Conservation (phyloP, 2,329 filamentous ascomycete genomes). For the Aspergillus sp. region DNA sequence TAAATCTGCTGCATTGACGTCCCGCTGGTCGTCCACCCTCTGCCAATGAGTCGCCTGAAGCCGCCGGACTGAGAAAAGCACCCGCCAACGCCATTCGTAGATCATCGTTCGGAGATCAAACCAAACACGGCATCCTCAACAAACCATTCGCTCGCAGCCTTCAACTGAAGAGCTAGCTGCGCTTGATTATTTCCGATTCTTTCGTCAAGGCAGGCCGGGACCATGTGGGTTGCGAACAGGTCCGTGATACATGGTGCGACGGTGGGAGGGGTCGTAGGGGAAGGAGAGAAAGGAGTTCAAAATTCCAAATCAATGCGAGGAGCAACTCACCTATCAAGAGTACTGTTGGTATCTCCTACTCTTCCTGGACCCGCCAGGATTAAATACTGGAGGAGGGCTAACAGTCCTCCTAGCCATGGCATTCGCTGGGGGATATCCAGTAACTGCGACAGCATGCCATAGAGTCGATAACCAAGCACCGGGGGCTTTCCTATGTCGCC, state of each 20-base stretch:
- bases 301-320: constrained; percentile 13
- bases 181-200: constrained; percentile 11
- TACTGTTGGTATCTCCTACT: constrained; percentile 71
- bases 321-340: constrained; percentile 82
- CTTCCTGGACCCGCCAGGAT: constrained; percentile 71
- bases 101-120: constrained; percentile 35
- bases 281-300: constrained; percentile 5
- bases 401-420: constrained; percentile 80
- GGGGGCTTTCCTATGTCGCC: constrained; percentile 50
- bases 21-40: constrained; percentile 18
- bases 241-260: neutral
- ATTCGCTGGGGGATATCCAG: constrained; percentile 75
- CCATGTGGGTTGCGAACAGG: constrained; percentile 5
- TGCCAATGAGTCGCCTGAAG: constrained; percentile 23
- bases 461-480: constrained; percentile 74
- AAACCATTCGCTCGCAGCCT: constrained; percentile 21
- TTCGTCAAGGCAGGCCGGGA: neutral
- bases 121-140: constrained; percentile 27
- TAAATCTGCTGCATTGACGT: constrained; percentile 28
- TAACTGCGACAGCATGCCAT: constrained; percentile 70
- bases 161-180: neutral
- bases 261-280: neutral
- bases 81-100: constrained; percentile 26
- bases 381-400: constrained; percentile 75
- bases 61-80: constrained; percentile 17